phyloP scores from a whole-genome alignment of 495 filamentous ascomycete genomes.

The Podospora anserina region DNA sequence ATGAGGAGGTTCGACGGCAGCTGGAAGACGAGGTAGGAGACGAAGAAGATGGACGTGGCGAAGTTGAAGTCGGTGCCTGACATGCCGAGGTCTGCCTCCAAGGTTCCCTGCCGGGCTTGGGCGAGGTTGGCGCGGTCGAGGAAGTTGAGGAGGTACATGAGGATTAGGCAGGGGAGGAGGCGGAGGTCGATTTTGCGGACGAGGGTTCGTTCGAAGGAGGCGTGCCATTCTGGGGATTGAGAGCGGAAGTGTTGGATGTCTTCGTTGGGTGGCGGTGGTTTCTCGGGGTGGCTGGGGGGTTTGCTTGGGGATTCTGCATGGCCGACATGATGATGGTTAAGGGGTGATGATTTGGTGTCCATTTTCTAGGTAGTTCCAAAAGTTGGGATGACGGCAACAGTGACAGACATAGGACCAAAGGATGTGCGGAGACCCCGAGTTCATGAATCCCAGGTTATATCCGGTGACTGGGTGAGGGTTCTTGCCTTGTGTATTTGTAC shows the following conservation, averaged over 20 bases:
- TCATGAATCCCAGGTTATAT: too few species aligned
- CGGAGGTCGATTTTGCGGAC: constrained; percentile 43
- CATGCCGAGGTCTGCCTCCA: constrained; percentile 48
- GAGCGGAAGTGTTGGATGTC: constrained; percentile 24
- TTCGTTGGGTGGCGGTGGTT: background rate
- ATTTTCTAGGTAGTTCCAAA: background rate
- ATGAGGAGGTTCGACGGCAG: constrained; percentile 56
- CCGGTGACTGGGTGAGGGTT: too few species aligned
- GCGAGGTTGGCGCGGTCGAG: constrained; percentile 45
- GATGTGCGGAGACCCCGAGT: too few species aligned
- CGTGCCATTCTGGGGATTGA: constrained; percentile 29
- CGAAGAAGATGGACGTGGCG: constrained; percentile 56
- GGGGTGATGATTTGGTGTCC: background rate
- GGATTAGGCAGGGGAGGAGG: constrained; percentile 40
- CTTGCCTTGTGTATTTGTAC: too few species aligned
- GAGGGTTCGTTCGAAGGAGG: constrained; percentile 25
- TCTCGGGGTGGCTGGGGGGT: background rate
- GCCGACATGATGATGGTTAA: background rate
- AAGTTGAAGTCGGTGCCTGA: constrained; percentile 51
- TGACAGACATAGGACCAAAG: too few species aligned
- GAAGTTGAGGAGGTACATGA: constrained; percentile 48
- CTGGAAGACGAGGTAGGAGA: constrained; percentile 55
- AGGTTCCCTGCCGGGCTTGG: constrained; percentile 42
- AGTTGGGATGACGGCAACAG: background rate
- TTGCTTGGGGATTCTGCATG: background rate